These are phyloP conservation scores for Theileria sp. DNA, from an alignment of 169 alveolate genomes.

Conservation along the genomic window DNA sequence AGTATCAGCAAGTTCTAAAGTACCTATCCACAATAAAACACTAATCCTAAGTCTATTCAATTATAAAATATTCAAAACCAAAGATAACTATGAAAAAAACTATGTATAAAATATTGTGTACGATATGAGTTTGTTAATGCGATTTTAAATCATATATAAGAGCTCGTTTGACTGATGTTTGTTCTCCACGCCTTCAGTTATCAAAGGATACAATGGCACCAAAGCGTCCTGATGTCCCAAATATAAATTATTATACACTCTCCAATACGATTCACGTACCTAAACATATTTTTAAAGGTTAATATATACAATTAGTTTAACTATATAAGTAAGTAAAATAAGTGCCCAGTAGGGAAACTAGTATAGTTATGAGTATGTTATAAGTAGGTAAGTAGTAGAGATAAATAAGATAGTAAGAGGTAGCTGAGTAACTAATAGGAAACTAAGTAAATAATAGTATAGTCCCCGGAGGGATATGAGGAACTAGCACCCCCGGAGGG, in stretches of 20 bases:
- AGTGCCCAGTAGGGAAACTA: no score
- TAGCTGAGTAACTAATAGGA: no score
- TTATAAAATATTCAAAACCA: background rate
- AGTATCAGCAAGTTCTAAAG: background rate
- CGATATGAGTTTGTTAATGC: background rate
- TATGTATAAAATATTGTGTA: background rate
- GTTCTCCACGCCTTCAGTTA: constrained; percentile 60
- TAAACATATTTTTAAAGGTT: background rate
- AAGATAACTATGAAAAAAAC: background rate
- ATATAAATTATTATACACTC: constrained; percentile 96
- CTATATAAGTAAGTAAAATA: no score
- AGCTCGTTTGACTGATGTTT: constrained; percentile 59
- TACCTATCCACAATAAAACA: background rate
- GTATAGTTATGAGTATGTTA: no score
- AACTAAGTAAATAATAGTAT: no score
- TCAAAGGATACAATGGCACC: constrained; percentile 92
- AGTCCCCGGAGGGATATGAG: no score
- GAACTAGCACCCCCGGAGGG: constrained; percentile 39
- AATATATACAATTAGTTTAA: background rate
- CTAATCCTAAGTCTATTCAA: background rate
- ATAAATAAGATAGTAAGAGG: no score
- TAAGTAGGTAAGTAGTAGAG: no score
- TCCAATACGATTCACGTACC: constrained; percentile 96
- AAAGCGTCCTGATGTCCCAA: constrained; percentile 98
- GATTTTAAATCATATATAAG: constrained; percentile 39